A percentile compares a stretch with the other conserved stretches of the same genome.
Conservation (phyloP, 1,284 basidiomycete genomes). For the Apiotrichum akiyoshidainum region DNA sequence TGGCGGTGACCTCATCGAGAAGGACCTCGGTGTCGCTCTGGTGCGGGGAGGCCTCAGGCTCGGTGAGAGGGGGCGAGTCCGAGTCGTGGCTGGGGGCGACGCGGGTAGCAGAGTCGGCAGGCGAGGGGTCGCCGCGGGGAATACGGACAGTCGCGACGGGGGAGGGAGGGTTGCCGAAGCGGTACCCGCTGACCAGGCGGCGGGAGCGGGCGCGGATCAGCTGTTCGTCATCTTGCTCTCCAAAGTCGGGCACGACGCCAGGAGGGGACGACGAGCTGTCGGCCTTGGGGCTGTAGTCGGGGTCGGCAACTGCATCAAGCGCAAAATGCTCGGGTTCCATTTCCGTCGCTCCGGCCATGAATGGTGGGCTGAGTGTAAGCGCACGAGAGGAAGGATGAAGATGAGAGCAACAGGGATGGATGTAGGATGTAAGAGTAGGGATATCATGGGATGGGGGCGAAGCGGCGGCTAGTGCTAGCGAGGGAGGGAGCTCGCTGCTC, state of each 20-base stretch:
- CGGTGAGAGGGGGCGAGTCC: slow-evolving; percentile 34
- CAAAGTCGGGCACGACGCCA: neutral
- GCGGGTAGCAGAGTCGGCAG: neutral
- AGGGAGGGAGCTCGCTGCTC: no score
- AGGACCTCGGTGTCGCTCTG: neutral
- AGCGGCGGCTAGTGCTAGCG: no score
- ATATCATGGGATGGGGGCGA: no score
- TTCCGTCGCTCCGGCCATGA: slow-evolving; percentile 28
- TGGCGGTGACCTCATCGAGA: neutral
- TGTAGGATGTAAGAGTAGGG: neutral
- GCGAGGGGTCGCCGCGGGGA: neutral
- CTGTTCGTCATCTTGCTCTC: slow-evolving; percentile 29
- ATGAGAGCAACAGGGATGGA: neutral
- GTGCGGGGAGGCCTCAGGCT: slow-evolving; percentile 16
- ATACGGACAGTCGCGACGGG: slow-evolving; percentile 10
- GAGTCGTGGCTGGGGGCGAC: slow-evolving; percentile 10
- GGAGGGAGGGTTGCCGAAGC: slow-evolving; percentile 45
- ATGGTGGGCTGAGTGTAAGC: slow-evolving; percentile 3
- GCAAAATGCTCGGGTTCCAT: slow-evolving; percentile 35
- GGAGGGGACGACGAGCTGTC: neutral
- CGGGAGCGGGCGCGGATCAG: slow-evolving; percentile 36
- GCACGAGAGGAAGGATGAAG: neutral
- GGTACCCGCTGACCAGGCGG: slow-evolving; percentile 45
- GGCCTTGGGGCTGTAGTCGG: neutral
- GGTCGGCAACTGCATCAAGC: slow-evolving; percentile 22